phyloP scores from a whole-genome alignment of 2,329 filamentous ascomycete species.

The Zymoseptoria passerinii region DNA sequence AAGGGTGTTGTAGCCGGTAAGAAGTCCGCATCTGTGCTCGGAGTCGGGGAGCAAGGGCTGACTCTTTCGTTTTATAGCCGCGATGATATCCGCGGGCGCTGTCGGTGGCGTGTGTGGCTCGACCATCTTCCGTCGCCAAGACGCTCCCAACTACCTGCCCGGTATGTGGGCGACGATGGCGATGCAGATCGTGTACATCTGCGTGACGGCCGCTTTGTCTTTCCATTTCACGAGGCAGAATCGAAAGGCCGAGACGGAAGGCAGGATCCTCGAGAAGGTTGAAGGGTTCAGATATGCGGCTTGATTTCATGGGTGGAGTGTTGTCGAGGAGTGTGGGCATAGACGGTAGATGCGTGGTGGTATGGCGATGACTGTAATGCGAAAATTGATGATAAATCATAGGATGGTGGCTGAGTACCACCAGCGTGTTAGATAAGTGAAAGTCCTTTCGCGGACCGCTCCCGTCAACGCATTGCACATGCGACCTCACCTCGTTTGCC shows the following conservation, averaged over 20 bases:
- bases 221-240: slow-evolving; percentile 15
- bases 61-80: slow-evolving; percentile 6
- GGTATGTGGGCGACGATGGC: slow-evolving; percentile 17
- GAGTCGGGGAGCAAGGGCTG: no score
- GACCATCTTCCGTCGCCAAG: slow-evolving; percentile 13
- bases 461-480: no score
- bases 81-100: slow-evolving; percentile 34
- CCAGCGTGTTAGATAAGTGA: no score
- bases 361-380: neutral
- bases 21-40: no score
- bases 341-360: neutral
- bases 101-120: slow-evolving; percentile 9
- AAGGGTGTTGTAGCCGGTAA: slow-evolving; percentile 23
- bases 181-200: slow-evolving; percentile 11
- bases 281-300: slow-evolving; percentile 13
- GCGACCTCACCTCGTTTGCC: no score
- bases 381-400: no score
- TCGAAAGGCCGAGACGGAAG: slow-evolving; percentile 10
- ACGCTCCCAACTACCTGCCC: slow-evolving; percentile 13
- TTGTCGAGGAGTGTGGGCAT: neutral
- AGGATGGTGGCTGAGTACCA: no score
- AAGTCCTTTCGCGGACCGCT: no score
- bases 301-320: neutral
- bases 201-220: slow-evolving; percentile 9
- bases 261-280: slow-evolving; percentile 11